Conservation (phyloP, 1,284 basidiomycete genomes). For the Cutaneotrichosporon dermatis region DNA sequence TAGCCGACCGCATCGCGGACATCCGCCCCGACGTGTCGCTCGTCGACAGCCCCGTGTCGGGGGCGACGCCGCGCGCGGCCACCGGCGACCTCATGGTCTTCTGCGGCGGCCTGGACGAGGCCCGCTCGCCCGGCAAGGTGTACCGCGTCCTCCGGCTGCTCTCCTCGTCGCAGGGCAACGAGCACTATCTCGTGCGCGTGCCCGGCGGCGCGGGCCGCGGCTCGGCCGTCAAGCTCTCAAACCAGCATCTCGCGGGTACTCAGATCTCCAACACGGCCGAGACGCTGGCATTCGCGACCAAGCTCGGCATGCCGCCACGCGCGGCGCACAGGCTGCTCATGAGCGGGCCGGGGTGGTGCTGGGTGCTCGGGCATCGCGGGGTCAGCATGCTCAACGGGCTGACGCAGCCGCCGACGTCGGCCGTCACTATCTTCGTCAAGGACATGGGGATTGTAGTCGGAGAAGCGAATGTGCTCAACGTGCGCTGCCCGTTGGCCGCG, state of each 20-base stretch:
- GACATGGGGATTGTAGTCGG: slow-evolving; percentile 21
- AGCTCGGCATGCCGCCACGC: slow-evolving; percentile 23
- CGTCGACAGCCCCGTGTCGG: slow-evolving; percentile 39
- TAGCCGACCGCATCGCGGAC: slow-evolving; percentile 12
- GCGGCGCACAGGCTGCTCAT: slow-evolving; percentile 11
- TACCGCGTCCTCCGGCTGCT: slow-evolving; percentile 24
- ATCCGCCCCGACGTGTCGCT: slow-evolving; percentile 26
- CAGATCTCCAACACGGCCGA: slow-evolving; percentile 29
- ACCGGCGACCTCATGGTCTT: slow-evolving; percentile 37
- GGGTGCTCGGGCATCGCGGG: slow-evolving; percentile 21
- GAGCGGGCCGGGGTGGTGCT: slow-evolving; percentile 12
- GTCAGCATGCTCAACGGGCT: slow-evolving; percentile 21
- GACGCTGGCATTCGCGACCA: slow-evolving; percentile 25
- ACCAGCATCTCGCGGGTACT: slow-evolving; percentile 21
- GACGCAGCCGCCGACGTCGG: slow-evolving; percentile 15
- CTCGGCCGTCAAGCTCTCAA: slow-evolving; percentile 19
- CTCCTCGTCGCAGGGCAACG: slow-evolving; percentile 16
- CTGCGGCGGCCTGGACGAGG: slow-evolving; percentile 22
- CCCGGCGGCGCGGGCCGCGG: slow-evolving; percentile 25
- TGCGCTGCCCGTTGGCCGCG: slow-evolving; percentile 11
- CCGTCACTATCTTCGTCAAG: slow-evolving; percentile 18
- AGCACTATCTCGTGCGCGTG: slow-evolving; percentile 13
- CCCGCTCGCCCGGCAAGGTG: slow-evolving; percentile 1
- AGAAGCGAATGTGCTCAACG: slow-evolving; percentile 10
- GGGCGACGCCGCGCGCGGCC: slow-evolving; percentile 32